These are phyloP conservation scores for Jamesozyma spencerorum DNA, from an alignment of 805 yeast genomes.

Conservation along the genomic window DNA sequence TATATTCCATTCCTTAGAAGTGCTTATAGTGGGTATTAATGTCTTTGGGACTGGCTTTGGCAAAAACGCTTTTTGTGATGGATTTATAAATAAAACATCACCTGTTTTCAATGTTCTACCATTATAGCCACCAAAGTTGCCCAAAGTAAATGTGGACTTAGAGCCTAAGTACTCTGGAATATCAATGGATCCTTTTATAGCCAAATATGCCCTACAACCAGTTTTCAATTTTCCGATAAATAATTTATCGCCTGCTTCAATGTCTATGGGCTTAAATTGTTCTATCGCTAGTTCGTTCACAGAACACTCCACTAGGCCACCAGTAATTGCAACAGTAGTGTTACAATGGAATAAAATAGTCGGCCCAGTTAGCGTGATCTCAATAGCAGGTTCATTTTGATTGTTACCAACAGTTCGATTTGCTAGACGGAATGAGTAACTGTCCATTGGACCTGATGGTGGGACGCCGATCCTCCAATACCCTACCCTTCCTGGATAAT, in stretches of 20 bases:
- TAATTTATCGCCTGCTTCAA: constrained; percentile 68
- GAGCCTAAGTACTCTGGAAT: constrained; percentile 91
- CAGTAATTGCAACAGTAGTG: constrained; percentile 71
- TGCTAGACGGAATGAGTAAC: constrained; percentile 80
- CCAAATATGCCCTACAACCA: constrained; percentile 87
- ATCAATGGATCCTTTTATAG: constrained; percentile 88
- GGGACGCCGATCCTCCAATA: constrained; percentile 75
- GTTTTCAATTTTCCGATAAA: constrained; percentile 68
- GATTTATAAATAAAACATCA: constrained; percentile 82
- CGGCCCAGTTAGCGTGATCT: constrained; percentile 83
- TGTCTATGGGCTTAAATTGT: constrained; percentile 65
- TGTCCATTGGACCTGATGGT: constrained; percentile 98
- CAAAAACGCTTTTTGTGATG: constrained; percentile 58
- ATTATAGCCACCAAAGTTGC: constrained; percentile 86
- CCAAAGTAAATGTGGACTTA: constrained; percentile 92
- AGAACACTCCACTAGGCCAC: constrained; percentile 66
- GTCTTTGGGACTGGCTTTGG: constrained; percentile 44
- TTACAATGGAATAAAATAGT: constrained; percentile 75
- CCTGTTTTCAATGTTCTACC: constrained; percentile 89
- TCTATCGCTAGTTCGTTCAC: constrained; percentile 48
- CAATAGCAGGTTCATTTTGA: constrained; percentile 76
- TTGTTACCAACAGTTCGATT: constrained; percentile 87
- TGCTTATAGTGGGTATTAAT: constrained; percentile 27
- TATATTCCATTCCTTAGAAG: constrained; percentile 54
- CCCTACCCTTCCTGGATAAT: constrained; percentile 85